Evolutionary conservation across 441 rosid genomes (phyloP), one percentile per base, ranked within the genome.

Genomic region (Pelargonium myrrhifolium): DNA sequence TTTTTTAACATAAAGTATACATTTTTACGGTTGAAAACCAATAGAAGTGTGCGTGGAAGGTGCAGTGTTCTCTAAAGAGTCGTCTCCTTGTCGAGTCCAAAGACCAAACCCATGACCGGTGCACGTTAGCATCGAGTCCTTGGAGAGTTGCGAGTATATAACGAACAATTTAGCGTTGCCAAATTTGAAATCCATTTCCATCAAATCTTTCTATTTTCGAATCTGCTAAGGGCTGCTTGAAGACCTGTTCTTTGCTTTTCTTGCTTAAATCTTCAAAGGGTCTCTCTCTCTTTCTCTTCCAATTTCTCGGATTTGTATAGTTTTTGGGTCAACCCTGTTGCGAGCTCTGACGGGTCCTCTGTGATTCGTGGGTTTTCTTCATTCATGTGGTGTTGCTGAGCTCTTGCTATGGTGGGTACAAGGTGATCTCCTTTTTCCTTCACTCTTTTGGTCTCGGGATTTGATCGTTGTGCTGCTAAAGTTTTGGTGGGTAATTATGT

Each of bases 381-480:
- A 40, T 69, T 49, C 35, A 40, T 69, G 69, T 70, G 69, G 42
- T 63, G 70, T 58, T 71, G 37, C 60, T 71, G 40, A 72, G 65
- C 65, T 69, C 61, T 69, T 73, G 43, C 75, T 74, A 66, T 28
- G 26, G 77, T 77, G 81, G 76, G 73, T 75, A 68, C 79, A 49
- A 79, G 83, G 83, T 82, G 62, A 61, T 71, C 68, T 66, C 49
- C 40, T 62, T 12, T 62, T 62, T 18, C 62, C 24, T 53, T 9
- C 10, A 17, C 24, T 22, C 18, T 53, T 53, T 53, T 53, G 24
- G 10, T 53, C 18, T 53, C 18, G 59, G 4, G 20, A 53, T 53
- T 53, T 53, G 59, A 53, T 58, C 35, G 60, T 55, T 51, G 15
- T 55, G 60, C 60, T 55, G 60, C 60, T 58, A 8, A 58, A 56